A percentile compares a stretch with the other conserved stretches of the same genome.
Conservation (phyloP, 495 filamentous ascomycete genomes). For the Rusavskia elegans region DNA sequence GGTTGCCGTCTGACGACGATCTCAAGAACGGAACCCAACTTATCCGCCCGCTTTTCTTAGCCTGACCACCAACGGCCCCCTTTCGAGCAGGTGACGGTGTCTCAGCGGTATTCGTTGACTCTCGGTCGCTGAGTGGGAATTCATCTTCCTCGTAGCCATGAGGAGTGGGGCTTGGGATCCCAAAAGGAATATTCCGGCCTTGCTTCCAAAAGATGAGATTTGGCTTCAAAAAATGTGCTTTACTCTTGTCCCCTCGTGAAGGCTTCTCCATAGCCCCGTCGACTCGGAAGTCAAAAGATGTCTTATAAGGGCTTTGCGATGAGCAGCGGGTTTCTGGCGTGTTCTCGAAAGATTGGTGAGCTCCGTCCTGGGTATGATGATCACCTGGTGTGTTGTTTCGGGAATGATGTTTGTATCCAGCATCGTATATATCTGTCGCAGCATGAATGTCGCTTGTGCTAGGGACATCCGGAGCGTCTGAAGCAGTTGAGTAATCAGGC, state of each 20-base stretch:
- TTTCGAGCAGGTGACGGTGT: conserved; percentile 11
- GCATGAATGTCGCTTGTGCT: background rate
- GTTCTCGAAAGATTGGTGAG: background rate
- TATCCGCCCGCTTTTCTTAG: background rate
- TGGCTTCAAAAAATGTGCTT: conserved; percentile 7
- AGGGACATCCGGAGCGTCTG: background rate
- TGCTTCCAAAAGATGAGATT: conserved; percentile 32
- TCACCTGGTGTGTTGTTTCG: background rate
- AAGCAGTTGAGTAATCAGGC: background rate
- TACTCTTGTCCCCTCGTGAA: background rate
- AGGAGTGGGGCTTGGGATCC: conserved; percentile 27
- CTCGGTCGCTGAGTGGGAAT: conserved; percentile 19
- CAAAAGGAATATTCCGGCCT: conserved; percentile 6
- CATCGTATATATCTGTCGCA: background rate
- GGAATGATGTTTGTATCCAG: background rate
- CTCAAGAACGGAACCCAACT: background rate
- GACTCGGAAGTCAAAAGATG: background rate
- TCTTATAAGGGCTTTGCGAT: background rate
- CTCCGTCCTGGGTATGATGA: background rate
- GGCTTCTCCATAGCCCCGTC: background rate
- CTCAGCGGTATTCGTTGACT: conserved; percentile 6
- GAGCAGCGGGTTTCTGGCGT: background rate
- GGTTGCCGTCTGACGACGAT: background rate
- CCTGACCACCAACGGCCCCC: conserved; percentile 1
- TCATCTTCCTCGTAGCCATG: conserved; percentile 26